phyloP scores from a whole-genome alignment of 495 filamentous ascomycete genomes.

The Hypoxylon trugodes region DNA sequence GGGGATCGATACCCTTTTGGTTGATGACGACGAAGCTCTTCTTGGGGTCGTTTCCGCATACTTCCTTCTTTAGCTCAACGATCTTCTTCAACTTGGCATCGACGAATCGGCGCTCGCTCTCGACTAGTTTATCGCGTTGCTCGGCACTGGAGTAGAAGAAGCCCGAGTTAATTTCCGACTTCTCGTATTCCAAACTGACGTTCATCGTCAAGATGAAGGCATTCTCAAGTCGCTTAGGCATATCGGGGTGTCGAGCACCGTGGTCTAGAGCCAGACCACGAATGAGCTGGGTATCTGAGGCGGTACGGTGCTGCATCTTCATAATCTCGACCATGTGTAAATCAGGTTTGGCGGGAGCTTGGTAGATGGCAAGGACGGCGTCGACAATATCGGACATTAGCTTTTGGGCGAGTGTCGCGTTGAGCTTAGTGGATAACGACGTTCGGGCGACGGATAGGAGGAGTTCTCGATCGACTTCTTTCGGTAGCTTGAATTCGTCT shows the following conservation, averaged over 20 bases:
- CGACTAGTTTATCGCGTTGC: conserved; percentile 95
- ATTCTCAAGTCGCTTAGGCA: conserved; percentile 96
- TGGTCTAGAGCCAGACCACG: conserved; percentile 93
- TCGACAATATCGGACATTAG: conserved; percentile 95
- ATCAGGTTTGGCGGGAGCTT: conserved; percentile 89
- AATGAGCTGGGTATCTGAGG: conserved; percentile 95
- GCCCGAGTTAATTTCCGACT: conserved; percentile 97
- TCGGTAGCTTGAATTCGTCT: conserved; percentile 88
- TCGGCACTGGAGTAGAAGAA: conserved; percentile 99
- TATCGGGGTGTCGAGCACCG: conserved; percentile 95
- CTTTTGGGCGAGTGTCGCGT: conserved; percentile 84
- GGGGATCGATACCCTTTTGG: conserved; percentile 98
- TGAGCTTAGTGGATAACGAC: conserved; percentile 93
- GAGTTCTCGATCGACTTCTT: conserved; percentile 90
- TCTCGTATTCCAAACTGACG: conserved; percentile 97
- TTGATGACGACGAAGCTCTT: conserved; percentile 98
- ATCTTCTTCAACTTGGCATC: conserved; percentile 98
- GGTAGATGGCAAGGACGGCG: conserved; percentile 92
- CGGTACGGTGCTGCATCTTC: conserved; percentile 99
- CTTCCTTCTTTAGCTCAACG: conserved; percentile 96
- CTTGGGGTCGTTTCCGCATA: conserved; percentile 92
- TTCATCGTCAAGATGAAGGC: conserved; percentile 95
- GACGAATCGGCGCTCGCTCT: conserved; percentile 94
- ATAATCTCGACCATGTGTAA: conserved; percentile 99
- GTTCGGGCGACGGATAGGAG: conserved; percentile 93